Base-by-base conservation (phyloP, 129 eudicot species). In the Lonicera japonica region DNA sequence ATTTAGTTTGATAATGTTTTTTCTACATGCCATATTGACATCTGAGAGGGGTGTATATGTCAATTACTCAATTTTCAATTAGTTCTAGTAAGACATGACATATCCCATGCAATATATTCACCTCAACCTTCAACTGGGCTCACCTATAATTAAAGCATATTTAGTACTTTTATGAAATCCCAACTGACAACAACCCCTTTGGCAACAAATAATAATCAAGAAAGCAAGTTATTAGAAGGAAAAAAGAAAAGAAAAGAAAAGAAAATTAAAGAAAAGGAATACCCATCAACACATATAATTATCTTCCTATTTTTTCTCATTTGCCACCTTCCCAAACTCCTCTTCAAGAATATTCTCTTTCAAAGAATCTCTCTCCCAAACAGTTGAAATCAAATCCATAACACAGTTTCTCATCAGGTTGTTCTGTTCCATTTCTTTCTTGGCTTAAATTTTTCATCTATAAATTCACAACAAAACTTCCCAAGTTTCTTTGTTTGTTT, bases 201-300 rank as follows among this genome's bases (percentile, higher is more conserved):
- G 76, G 76, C 95, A 77, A 82, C 71, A 82, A 76, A 64, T 76
- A 76, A 70, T 57, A 56, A 76, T 76, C 69, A 61, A 70, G 70
- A 73, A 85, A 82, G 77, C 71, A 71, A 72, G 48, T 61, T 55
- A 52, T 13, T 51, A 69, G 60, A 54, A 56, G 60, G 60, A 57
- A 64, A 58, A 34, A 60, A 54, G 51, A 61, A 74, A 80, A 56
- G n/a, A n/a, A n/a, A n/a, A n/a, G n/a, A n/a, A n/a, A n/a, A n/a
- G 61, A 61, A 57, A 59, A 67, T 34, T 58, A 61, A 63, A 72
- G 70, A 67, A 38, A 62, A 25, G 34, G 46, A 47, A 55, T 36
- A 53, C 39, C 63, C 36, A 29, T 15, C 64, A 29, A 74, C 55
- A 60, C 65, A 61, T 60, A 48, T 63, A 29, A 29, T 29, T 64